Conservation (phyloP, 192 early-diverging fungal genomes). For the Entomortierella beljakovae region DNA sequence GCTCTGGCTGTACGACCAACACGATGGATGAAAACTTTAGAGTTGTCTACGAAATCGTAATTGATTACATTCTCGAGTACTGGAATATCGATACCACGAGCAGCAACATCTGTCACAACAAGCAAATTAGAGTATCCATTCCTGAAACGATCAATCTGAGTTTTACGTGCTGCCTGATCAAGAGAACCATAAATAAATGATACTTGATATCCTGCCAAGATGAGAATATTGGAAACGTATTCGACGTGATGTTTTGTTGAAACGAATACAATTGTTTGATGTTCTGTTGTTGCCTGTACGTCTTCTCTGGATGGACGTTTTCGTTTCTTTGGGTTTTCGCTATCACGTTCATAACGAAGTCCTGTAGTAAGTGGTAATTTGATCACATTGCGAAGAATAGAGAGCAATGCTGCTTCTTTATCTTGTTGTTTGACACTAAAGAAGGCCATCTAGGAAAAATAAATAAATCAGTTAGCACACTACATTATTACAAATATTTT, state of each 20-base stretch:
- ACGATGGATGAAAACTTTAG: constrained; percentile 97
- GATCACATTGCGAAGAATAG: constrained; percentile 83
- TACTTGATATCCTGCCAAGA: constrained; percentile 73
- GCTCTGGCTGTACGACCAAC: constrained; percentile 97
- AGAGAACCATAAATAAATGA: constrained; percentile 96
- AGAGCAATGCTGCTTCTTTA: constrained; percentile 92
- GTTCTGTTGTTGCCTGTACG: constrained; percentile 40
- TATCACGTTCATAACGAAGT: constrained; percentile 51
- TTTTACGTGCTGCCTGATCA: constrained; percentile 91
- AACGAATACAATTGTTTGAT: constrained; percentile 94
- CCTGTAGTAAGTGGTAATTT: constrained; percentile 68
- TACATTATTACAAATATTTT: too few species aligned
- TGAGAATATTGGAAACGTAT: constrained; percentile 84
- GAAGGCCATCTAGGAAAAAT: constrained; percentile 80
- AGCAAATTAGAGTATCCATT: constrained; percentile 81
- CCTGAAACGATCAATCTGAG: constrained; percentile 88
- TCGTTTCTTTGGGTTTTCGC: constrained; percentile 55
- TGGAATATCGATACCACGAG: constrained; percentile 99
- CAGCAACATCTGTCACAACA: constrained; percentile 98
- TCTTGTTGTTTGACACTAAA: constrained; percentile 86
- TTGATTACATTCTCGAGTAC: constrained; percentile 98
- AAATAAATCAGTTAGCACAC: neutral
- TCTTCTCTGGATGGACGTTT: constrained; percentile 50
- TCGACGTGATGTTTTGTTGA: constrained; percentile 99
- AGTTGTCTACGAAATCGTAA: constrained; percentile 92